phyloP scores from a whole-genome alignment of 169 alveolate genomes.

The Plasmodium inui region DNA sequence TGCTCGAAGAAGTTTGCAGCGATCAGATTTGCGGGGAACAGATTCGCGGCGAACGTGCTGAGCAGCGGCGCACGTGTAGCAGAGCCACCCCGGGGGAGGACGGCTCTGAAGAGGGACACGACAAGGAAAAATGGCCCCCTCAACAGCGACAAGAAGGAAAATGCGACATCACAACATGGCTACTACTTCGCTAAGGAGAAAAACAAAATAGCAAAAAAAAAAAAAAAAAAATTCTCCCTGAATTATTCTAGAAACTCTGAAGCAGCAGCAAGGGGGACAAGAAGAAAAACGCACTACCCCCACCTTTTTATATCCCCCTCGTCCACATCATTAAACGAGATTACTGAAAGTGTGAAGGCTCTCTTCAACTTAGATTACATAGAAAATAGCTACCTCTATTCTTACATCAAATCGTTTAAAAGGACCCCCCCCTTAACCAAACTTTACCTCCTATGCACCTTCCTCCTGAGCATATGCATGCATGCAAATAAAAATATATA shows the following conservation, averaged over 20 bases:
- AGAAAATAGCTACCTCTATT: constrained; percentile 45
- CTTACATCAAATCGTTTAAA: constrained; percentile 51
- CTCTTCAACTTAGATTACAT: constrained; percentile 58
- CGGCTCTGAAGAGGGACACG: neutral
- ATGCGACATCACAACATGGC: neutral
- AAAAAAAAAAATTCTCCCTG: constrained; percentile 36
- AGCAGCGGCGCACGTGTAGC: neutral
- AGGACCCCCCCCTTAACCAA: constrained; percentile 74
- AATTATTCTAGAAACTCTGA: constrained; percentile 21
- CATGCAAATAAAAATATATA: constrained; percentile 68
- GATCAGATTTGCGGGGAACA: neutral
- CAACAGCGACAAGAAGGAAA: neutral
- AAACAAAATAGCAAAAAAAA: constrained; percentile 33
- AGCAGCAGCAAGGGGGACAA: neutral
- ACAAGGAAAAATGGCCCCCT: neutral
- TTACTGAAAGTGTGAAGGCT: constrained; percentile 54
- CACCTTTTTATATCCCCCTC: constrained; percentile 31
- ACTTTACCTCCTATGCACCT: constrained; percentile 42
- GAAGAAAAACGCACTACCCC: neutral
- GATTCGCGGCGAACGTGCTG: neutral
- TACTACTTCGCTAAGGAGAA: constrained; percentile 27
- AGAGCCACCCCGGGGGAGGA: neutral
- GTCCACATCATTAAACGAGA: constrained; percentile 19
- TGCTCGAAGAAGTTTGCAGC: neutral
- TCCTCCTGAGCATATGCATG: constrained; percentile 33